Base-by-base conservation (phyloP, 225 moss, liverwort and hornwort genomes). In the Rhytidiadelphus loreus region DNA sequence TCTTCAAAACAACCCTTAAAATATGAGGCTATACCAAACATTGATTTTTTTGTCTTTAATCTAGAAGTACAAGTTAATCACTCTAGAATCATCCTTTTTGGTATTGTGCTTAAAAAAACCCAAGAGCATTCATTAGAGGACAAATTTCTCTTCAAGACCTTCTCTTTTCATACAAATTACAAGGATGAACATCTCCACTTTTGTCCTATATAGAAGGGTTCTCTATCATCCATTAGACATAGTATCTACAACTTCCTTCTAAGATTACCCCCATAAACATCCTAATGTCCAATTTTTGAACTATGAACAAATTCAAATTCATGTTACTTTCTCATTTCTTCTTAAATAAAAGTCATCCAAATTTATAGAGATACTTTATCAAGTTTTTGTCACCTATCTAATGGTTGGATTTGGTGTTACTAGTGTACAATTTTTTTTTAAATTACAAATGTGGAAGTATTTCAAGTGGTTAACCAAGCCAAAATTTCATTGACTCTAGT, bases 181-280 rank as follows among this genome's bases (percentile, higher is more conserved):
- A 21, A 19, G 5, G 6, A 68, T 68, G n/a, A n/a, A 66, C 20
- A 33, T 22, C 4, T 66, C 1, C 5, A 18, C 11, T 32, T 63
- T 4, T 30, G 16, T 32, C 9, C 5, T 16, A 62, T 4, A 16
- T 16, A 32, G 4, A 62, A 30, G 16, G 16, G 15, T 15, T 16
- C 0, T 9, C 16, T 21, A 18, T 65, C 35, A 65, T 65, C 19
- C 35, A 65, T 65, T 0, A 1, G 0, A 65, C 18, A 65, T n/a
- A n/a, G 21, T 68, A 7, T 22, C 6, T 2, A 0, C 8, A 35
- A 3, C 0, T 1, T 64, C 18, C 1, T 64, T 64, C 5, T 35
- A 35, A 19, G 5, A 18, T 35, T 33, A 35, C 8, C 17, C 33
- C 3, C 14, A n/a, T 13, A 33, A 33, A 64, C 1, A 4, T 16